Conservation (phyloP, 1,139 yeast genomes). For the Suhomyces coccinellae region DNA sequence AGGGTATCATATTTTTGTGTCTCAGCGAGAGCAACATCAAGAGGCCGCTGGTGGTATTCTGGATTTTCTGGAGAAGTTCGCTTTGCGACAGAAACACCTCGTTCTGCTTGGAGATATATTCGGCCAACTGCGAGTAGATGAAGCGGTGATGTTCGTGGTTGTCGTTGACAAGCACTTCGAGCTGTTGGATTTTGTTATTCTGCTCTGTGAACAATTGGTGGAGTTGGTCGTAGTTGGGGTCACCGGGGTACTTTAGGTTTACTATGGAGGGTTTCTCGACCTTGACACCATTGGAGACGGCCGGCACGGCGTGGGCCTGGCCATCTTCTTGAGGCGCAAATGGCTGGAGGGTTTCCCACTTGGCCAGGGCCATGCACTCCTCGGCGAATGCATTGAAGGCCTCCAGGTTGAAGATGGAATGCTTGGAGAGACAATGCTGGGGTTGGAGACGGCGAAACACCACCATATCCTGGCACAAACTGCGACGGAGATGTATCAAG, state of each 20-base stretch:
- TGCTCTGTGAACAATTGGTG: constrained; percentile 8
- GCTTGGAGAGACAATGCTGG: constrained; percentile 26
- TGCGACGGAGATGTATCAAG: constrained; percentile 25
- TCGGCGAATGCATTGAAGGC: constrained; percentile 24
- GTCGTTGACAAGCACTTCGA: constrained; percentile 21
- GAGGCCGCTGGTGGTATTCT: constrained; percentile 23
- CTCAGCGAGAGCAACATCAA: constrained; percentile 21
- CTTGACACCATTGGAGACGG: background rate
- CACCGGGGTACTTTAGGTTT: background rate
- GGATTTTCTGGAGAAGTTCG: constrained; percentile 23
- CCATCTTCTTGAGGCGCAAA: too few species aligned
- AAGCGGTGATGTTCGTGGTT: constrained; percentile 20
- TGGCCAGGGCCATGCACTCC: constrained; percentile 17
- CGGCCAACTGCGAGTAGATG: constrained; percentile 17
- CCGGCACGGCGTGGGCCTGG: too few species aligned
- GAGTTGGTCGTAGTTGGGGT: constrained; percentile 4
- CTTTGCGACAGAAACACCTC: constrained; percentile 22
- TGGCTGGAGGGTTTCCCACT: constrained; percentile 1
- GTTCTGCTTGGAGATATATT: constrained; percentile 23
- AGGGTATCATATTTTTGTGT: constrained; percentile 18
- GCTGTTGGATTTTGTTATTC: constrained; percentile 12
- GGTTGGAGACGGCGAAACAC: constrained; percentile 28
- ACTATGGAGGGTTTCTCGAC: background rate
- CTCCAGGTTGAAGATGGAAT: constrained; percentile 29
- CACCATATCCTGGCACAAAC: constrained; percentile 39